A percentile compares a stretch with the other conserved stretches of the same genome.
These are phyloP conservation scores for Musa balbisiana DNA, from an alignment of 202 grass and related monocot genomes.

Conservation along the genomic window DNA sequence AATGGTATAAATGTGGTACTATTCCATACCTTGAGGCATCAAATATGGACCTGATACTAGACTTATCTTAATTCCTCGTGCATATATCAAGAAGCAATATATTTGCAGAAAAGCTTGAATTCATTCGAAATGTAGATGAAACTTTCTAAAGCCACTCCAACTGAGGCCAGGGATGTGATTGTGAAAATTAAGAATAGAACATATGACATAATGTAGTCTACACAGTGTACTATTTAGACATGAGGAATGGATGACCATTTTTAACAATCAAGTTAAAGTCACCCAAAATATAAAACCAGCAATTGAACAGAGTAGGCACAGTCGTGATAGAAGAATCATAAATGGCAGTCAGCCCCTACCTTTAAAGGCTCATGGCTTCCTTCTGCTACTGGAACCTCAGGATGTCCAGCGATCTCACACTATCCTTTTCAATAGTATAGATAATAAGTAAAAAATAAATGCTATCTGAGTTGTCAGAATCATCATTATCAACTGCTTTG, in stretches of 20 bases:
- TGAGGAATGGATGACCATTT: neutral
- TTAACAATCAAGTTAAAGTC: neutral
- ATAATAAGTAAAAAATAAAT: conserved; percentile 24
- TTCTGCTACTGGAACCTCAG: conserved; percentile 60
- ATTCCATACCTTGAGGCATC: too few relatives aligned
- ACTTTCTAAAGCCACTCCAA: neutral
- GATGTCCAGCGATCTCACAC: conserved; percentile 70
- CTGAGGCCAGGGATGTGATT: neutral
- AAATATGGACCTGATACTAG: too few relatives aligned
- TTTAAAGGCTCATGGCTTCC: conserved; percentile 61
- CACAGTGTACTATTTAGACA: neutral
- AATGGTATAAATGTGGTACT: too few relatives aligned
- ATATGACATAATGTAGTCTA: neutral
- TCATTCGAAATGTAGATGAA: too few relatives aligned
- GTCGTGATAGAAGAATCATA: neutral
- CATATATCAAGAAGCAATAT: too few relatives aligned
- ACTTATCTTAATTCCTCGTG: too few relatives aligned
- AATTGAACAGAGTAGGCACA: neutral
- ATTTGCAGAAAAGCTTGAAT: too few relatives aligned
- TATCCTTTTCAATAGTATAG: conserved; percentile 43
- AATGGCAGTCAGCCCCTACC: conserved; percentile 23
- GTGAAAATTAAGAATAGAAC: neutral
- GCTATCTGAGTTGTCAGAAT: neutral
- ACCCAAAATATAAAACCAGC: neutral
- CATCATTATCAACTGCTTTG: neutral